Conservation (phyloP, 805 yeast genomes). For the Yarrowia keelungensis region DNA sequence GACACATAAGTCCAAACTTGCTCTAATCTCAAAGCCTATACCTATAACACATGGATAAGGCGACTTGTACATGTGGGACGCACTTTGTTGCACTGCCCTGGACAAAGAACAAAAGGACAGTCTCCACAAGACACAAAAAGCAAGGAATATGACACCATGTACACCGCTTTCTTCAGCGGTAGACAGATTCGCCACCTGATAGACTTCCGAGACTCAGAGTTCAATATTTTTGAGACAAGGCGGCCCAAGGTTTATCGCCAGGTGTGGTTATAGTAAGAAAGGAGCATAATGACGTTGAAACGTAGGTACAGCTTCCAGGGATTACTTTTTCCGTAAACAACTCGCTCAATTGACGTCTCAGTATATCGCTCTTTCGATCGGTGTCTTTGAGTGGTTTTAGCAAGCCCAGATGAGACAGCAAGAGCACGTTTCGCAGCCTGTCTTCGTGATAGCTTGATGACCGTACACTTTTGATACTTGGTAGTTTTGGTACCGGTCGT, state of each 20-base stretch:
- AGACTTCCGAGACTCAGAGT: conserved; percentile 28
- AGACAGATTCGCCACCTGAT: conserved; percentile 6
- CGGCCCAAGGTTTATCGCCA: background rate
- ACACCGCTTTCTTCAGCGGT: no score
- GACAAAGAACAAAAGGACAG: background rate
- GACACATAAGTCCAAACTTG: background rate
- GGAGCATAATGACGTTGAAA: background rate
- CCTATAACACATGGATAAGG: conserved; percentile 13
- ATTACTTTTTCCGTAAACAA: background rate
- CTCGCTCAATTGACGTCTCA: background rate
- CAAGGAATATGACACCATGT: conserved; percentile 25
- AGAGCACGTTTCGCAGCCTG: background rate
- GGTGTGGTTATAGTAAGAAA: background rate
- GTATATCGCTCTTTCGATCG: no score
- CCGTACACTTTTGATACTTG: background rate
- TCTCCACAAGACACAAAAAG: conserved; percentile 3
- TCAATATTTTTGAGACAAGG: conserved; percentile 17
- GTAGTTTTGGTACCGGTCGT: background rate
- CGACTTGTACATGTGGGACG: background rate
- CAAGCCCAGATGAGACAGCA: no score
- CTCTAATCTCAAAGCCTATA: background rate
- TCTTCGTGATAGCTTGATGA: background rate
- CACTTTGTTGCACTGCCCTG: conserved; percentile 5
- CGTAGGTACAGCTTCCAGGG: background rate
- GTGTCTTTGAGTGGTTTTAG: no score